Percentiles rank a stretch among this genome's conserved stretches.
These are phyloP conservation scores for Clarireedia monteithiana DNA, from an alignment of 2,329 filamentous ascomycete genomes.

Conservation along the genomic window DNA sequence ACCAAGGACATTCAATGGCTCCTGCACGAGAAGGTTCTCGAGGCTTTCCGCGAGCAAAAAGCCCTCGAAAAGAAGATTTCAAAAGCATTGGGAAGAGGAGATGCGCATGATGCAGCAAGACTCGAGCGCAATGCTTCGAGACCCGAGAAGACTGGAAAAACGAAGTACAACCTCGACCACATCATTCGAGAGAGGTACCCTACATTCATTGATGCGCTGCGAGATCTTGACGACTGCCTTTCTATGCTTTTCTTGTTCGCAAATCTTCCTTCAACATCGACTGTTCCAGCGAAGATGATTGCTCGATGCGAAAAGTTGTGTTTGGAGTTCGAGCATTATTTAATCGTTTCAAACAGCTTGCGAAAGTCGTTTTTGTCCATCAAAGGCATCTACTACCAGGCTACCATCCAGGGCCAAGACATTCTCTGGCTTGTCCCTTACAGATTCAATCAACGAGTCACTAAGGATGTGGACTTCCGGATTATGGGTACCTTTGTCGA, in stretches of 20 bases:
- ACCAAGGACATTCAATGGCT: constrained; percentile 97
- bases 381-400: constrained; percentile 99
- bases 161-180: constrained; percentile 87
- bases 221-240: constrained; percentile 92
- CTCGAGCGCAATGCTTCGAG: constrained; percentile 80
- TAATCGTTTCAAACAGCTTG: constrained; percentile 84
- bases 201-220: constrained; percentile 87
- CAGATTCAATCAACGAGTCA: constrained; percentile 91
- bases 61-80: constrained; percentile 96
- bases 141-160: constrained; percentile 84
- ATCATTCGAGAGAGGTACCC: constrained; percentile 97
- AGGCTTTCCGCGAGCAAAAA: constrained; percentile 97
- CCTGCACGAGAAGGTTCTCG: constrained; percentile 87
- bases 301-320: constrained; percentile 87
- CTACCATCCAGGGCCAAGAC: constrained; percentile 93
- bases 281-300: constrained; percentile 92
- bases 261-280: constrained; percentile 82
- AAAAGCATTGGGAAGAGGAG: constrained; percentile 81
- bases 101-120: constrained; percentile 80
- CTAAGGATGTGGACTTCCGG: constrained; percentile 91
- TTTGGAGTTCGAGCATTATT: constrained; percentile 95
- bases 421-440: constrained; percentile 97
- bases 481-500: constrained; percentile 99
- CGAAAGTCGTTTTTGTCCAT: constrained; percentile 97
- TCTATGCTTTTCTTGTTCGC: constrained; percentile 98